A percentile compares a stretch with the other conserved stretches of the same genome.
phyloP scores from a whole-genome alignment of 495 filamentous ascomycete species.

The Aspergillus ostianus region DNA sequence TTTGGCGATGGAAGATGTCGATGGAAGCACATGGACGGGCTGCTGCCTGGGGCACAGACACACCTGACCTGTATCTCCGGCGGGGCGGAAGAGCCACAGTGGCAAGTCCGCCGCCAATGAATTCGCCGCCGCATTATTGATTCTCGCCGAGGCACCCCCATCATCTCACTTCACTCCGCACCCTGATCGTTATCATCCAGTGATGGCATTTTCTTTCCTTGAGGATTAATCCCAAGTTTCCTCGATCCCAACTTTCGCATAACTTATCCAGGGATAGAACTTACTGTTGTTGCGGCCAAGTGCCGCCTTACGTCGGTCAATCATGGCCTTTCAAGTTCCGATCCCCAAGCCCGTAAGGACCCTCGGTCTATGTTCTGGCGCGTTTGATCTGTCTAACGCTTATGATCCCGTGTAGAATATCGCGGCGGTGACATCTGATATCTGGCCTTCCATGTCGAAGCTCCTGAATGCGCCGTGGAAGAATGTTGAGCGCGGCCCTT shows the following conservation, averaged over 20 bases:
- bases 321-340: slow-evolving; percentile 51
- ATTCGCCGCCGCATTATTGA: slow-evolving; percentile 33
- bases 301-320: slow-evolving; percentile 40
- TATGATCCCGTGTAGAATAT: slow-evolving; percentile 30
- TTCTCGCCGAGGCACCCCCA: background rate
- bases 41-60: slow-evolving; percentile 3
- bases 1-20: background rate
- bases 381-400: slow-evolving; percentile 16
- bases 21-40: background rate
- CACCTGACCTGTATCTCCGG: slow-evolving; percentile 19
- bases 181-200: background rate
- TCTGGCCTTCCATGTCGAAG: slow-evolving; percentile 46
- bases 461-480: slow-evolving; percentile 39
- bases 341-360: slow-evolving; percentile 40
- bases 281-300: slow-evolving; percentile 36
- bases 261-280: slow-evolving; percentile 20
- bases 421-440: slow-evolving; percentile 37
- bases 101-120: slow-evolving; percentile 26
- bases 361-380: background rate
- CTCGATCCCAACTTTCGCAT: slow-evolving; percentile 15
- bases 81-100: slow-evolving; percentile 18
- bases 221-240: background rate
- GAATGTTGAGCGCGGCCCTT: slow-evolving; percentile 19
- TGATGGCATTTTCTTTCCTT: slow-evolving; percentile 1
- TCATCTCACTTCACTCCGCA: background rate